phyloP scores from a whole-genome alignment of 768 basidiomycete species.

The Suillus bovinus region DNA sequence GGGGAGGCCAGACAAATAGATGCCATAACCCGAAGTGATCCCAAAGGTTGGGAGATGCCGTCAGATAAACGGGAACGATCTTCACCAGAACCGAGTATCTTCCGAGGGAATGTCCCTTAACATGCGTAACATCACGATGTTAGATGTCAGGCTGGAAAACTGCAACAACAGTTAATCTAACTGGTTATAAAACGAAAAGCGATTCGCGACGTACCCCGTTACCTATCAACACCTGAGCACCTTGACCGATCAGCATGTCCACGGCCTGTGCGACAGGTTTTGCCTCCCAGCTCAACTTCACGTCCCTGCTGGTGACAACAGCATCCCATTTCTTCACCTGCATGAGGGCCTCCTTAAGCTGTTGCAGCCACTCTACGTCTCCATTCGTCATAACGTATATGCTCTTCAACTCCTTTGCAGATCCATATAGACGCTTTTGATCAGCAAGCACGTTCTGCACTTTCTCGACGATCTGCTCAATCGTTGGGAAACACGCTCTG shows the following conservation, averaged over 20 bases:
- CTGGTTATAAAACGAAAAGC: background rate
- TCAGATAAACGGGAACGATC: background rate
- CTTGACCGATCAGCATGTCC: slow-evolving; percentile 68
- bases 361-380: slow-evolving; percentile 45
- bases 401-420: slow-evolving; percentile 35
- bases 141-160: slow-evolving; percentile 52
- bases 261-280: slow-evolving; percentile 57
- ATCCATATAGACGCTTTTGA: slow-evolving; percentile 17
- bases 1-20: background rate
- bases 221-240: slow-evolving; percentile 66
- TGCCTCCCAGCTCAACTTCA: slow-evolving; percentile 53
- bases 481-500: slow-evolving; percentile 53
- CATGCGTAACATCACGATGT: slow-evolving; percentile 46
- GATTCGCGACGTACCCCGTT: slow-evolving; percentile 56
- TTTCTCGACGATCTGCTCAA: slow-evolving; percentile 47
- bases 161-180: slow-evolving; percentile 19
- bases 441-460: slow-evolving; percentile 28
- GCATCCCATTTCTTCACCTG: slow-evolving; percentile 44
- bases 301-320: slow-evolving; percentile 55
- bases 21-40: background rate
- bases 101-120: slow-evolving; percentile 35
- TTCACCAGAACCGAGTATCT: slow-evolving; percentile 43
- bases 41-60: background rate
- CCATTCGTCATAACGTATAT: slow-evolving; percentile 72
- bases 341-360: slow-evolving; percentile 43